Evolutionary conservation across 2,329 filamentous ascomycete species (phyloP), one percentile per base, ranked within the genome.

Genomic region (Byssothecium circinans): DNA sequence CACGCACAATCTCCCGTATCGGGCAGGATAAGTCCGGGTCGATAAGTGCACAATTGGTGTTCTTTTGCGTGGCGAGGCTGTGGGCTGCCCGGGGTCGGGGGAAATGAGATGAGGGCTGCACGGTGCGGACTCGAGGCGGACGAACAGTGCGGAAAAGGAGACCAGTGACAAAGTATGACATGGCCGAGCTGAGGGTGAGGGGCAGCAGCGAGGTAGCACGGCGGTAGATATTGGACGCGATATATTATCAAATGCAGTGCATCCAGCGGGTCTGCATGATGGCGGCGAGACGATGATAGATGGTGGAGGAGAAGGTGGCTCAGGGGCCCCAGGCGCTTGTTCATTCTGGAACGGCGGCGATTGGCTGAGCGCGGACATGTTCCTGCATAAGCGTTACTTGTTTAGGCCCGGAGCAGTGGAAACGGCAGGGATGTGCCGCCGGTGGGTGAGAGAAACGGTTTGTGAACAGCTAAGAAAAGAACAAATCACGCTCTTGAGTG

Each of bases 301-400:
- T n/a, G 17, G 17, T 22, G 23, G 39, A 19, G 29, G 20, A 18
- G 39, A 15, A 22, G 20, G 37, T 48, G 45, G 42, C 43, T 60
- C 58, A 61, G 60, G 60, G 57, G 57, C 48, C 42, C 44, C 29
- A 43, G 60, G 57, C 61, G 61, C 57, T 47, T 27, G 44, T 43
- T 23, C 39, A 39, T 34, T 12, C 23, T 25, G 23, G 23, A 25
- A 10, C 5, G 32, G 32, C 12, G 18, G 20, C 15, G 36, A 39
- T 39, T 39, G 36, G 36, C 20, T 18, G 2, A 15, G 18, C n/a
- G 3, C 11, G 36, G 12, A 23, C 12, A 17, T 23, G 36, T 39
- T 25, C 36, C 36, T 39, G 36, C 36, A 39, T 36, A 32, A 32
- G 29, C 29, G 29, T 32, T 32, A 5, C 29, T 12, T n/a, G 29